Conservation (phyloP, 1,139 yeast genomes). For the Hansenula sp. region DNA sequence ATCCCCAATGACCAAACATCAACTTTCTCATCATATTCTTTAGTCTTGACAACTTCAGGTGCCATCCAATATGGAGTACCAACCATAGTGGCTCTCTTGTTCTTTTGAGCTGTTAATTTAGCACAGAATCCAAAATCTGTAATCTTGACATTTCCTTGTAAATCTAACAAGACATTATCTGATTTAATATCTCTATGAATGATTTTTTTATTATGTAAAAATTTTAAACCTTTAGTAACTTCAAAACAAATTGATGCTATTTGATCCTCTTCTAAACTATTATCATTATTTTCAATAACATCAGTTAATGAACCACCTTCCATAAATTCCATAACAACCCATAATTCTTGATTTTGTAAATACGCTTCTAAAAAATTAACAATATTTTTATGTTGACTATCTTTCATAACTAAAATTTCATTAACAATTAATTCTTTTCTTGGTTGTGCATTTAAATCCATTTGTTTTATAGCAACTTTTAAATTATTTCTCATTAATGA, state of each 20-base stretch:
- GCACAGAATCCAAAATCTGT: slow-evolving; percentile 99
- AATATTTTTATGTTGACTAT: slow-evolving; percentile 84
- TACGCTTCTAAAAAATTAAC: slow-evolving; percentile 91
- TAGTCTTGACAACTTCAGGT: slow-evolving; percentile 95
- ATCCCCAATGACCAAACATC: slow-evolving; percentile 98
- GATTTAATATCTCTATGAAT: slow-evolving; percentile 96
- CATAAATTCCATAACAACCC: slow-evolving; percentile 97
- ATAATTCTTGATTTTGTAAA: slow-evolving; percentile 60
- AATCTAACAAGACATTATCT: slow-evolving; percentile 85
- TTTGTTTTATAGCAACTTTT: slow-evolving; percentile 87
- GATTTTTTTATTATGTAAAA: slow-evolving; percentile 84
- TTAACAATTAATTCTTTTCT: slow-evolving; percentile 91
- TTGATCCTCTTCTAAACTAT: slow-evolving; percentile 63
- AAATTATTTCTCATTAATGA: slow-evolving; percentile 47
- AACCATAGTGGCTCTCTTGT: slow-evolving; percentile 96
- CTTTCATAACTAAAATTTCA: slow-evolving; percentile 94
- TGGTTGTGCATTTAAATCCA: slow-evolving; percentile 91
- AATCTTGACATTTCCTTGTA: slow-evolving; percentile 85
- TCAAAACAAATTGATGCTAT: slow-evolving; percentile 89
- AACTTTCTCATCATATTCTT: slow-evolving; percentile 93
- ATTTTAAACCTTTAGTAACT: slow-evolving; percentile 88
- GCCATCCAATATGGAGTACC: slow-evolving; percentile 99
- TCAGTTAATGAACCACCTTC: slow-evolving; percentile 89
- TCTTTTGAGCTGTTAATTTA: slow-evolving; percentile 85
- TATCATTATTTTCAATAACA: slow-evolving; percentile 67